phyloP scores from a whole-genome alignment of 192 early-diverging fungal species.

The Lobosporangium transversale region DNA sequence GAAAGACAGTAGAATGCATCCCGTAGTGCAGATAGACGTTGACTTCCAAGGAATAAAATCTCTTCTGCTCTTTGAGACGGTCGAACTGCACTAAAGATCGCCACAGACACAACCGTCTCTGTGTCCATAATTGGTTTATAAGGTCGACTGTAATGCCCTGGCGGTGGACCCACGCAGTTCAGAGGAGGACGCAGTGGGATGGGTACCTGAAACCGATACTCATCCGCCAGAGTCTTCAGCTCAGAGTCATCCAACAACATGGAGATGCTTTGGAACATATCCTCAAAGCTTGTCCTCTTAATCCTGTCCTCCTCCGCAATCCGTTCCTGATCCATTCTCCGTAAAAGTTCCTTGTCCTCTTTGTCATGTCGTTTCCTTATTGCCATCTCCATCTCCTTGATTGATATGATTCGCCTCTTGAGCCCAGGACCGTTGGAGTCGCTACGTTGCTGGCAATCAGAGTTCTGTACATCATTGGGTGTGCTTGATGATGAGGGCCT shows the following conservation, averaged over 20 bases:
- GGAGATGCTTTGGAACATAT: conserved; percentile 22
- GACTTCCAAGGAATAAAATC: conserved; percentile 73
- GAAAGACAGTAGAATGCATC: conserved; percentile 77
- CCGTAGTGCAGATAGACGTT: conserved; percentile 71
- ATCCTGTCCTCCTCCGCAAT: conserved; percentile 1
- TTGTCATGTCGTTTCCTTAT: background rate
- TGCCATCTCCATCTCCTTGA: background rate
- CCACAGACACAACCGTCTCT: conserved; percentile 66
- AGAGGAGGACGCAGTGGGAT: conserved; percentile 12
- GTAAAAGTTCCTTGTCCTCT: conserved; percentile 1
- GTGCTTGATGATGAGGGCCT: no score
- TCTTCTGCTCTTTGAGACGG: conserved; percentile 67
- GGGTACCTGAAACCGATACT: conserved; percentile 17
- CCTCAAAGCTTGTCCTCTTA: conserved; percentile 15
- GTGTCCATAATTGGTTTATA: conserved; percentile 9
- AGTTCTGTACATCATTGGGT: no score
- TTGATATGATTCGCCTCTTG: no score
- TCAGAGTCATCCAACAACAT: conserved; percentile 21
- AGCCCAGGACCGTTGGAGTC: no score
- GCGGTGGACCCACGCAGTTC: conserved; percentile 14
- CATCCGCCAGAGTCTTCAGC: conserved; percentile 5
- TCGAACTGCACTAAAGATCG: conserved; percentile 68
- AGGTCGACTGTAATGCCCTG: background rate
- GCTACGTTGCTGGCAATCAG: no score
- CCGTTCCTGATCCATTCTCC: conserved; percentile 3